Evolutionary conservation across 2,329 filamentous ascomycete genomes (phyloP).

Genomic region (Trichoderma asperellum): DNA sequence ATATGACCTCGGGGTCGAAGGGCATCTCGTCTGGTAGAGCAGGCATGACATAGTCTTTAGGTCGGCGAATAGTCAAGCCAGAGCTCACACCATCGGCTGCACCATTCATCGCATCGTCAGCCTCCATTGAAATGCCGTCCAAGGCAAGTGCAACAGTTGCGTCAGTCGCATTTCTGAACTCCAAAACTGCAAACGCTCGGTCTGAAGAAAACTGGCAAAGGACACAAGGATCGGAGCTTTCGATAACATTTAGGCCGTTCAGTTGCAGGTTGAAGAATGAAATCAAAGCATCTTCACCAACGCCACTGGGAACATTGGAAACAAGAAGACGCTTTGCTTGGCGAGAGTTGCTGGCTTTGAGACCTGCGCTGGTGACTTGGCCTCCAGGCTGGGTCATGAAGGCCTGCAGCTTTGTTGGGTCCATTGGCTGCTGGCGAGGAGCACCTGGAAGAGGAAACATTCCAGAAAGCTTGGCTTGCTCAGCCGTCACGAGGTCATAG

Average conservation of each 20-base stretch:
- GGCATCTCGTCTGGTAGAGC: conserved; percentile 73
- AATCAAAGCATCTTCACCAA: conserved; percentile 75
- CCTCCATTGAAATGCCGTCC: conserved; percentile 87
- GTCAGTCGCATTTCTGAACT: conserved; percentile 86
- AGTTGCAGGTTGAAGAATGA: conserved; percentile 96
- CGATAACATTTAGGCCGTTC: conserved; percentile 92
- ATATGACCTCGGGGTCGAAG: conserved; percentile 76
- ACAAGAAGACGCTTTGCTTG: conserved; percentile 92
- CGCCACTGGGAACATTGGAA: conserved; percentile 74
- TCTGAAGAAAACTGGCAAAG: conserved; percentile 82
- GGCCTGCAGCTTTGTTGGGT: conserved; percentile 88
- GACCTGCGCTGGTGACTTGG: conserved; percentile 70
- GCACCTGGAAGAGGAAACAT: conserved; percentile 99
- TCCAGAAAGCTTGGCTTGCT: conserved; percentile 96
- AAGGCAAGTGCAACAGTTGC: conserved; percentile 89
- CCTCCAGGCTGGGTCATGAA: conserved; percentile 91
- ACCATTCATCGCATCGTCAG: conserved; percentile 63
- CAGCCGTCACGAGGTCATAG: conserved; percentile 96
- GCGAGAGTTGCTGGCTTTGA: conserved; percentile 90
- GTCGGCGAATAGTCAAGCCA: conserved; percentile 78
- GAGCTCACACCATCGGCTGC: conserved; percentile 55
- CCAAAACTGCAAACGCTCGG: conserved; percentile 78
- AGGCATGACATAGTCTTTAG: conserved; percentile 97
- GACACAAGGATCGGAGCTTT: conserved; percentile 81
- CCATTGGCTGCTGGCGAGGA: conserved; percentile 92